These are phyloP conservation scores for Boletus coccyginus DNA, from an alignment of 768 basidiomycete species.

Conservation along the genomic window DNA sequence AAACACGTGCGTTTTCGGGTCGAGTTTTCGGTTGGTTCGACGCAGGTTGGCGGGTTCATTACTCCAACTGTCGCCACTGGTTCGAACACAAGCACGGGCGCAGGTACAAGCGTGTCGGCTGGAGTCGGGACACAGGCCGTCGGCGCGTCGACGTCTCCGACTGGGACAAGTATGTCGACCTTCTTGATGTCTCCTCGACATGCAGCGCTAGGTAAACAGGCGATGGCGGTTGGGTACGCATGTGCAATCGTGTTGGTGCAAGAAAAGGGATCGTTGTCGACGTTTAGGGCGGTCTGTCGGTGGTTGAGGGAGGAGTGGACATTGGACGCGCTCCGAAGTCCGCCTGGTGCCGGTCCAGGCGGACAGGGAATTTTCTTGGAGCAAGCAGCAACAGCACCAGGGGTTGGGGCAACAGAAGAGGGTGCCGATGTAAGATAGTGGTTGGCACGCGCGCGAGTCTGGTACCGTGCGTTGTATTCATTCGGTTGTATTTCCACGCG, in stretches of 20 bases:
- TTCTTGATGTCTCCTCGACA: conserved; percentile 27
- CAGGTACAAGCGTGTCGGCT: conserved; percentile 4
- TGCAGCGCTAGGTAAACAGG: conserved; percentile 24
- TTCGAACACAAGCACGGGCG: conserved; percentile 16
- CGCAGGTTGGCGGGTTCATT: conserved; percentile 23
- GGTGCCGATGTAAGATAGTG: conserved; percentile 21
- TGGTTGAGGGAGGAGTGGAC: conserved; percentile 70
- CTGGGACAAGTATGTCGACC: conserved; percentile 14
- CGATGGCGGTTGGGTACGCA: conserved; percentile 34
- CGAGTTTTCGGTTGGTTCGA: conserved; percentile 53
- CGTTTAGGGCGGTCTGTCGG: conserved; percentile 77
- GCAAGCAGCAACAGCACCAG: conserved; percentile 24
- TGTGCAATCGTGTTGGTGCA: conserved; percentile 77
- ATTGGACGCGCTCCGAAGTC: conserved; percentile 35
- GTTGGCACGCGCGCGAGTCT: background rate
- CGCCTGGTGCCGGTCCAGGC: conserved; percentile 21
- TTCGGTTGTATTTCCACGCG: background rate
- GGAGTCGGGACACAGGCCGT: background rate
- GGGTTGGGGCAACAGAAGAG: conserved; percentile 18
- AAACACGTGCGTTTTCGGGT: conserved; percentile 84
- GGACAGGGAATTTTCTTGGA: conserved; percentile 42
- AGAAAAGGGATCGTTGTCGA: conserved; percentile 89
- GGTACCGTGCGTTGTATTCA: conserved; percentile 4
- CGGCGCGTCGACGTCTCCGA: conserved; percentile 22
- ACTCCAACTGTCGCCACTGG: conserved; percentile 19